phyloP scores from a whole-genome alignment of 129 eudicot genomes.

The Tagetes erecta region DNA sequence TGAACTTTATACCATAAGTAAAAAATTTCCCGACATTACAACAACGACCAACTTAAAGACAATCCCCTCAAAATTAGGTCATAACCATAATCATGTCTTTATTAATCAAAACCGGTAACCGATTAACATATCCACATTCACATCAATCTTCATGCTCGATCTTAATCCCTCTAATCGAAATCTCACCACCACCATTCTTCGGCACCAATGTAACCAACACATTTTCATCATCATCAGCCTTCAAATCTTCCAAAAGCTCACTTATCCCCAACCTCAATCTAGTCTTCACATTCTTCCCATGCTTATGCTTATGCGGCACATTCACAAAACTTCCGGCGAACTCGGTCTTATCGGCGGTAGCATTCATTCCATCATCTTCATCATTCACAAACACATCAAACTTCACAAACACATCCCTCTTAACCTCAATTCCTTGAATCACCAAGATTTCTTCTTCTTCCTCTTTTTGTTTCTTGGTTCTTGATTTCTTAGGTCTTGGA shows the following conservation, averaged over 20 bases:
- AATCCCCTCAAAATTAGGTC: too few relatives aligned
- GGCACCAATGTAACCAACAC: conserved; percentile 52
- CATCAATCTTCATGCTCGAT: conserved; percentile 34
- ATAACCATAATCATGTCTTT: not conserved
- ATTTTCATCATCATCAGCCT: conserved; percentile 45
- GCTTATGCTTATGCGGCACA: conserved; percentile 52
- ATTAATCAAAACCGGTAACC: not conserved
- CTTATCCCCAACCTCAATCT: conserved; percentile 42
- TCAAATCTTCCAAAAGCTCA: conserved; percentile 47
- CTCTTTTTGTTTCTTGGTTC: conserved; percentile 48
- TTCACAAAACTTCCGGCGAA: conserved; percentile 58
- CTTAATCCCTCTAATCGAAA: conserved; percentile 31
- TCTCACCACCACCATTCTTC: conserved; percentile 20
- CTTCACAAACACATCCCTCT: conserved; percentile 38
- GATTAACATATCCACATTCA: not conserved
- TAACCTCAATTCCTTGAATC: conserved; percentile 41
- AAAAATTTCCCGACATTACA: too few relatives aligned
- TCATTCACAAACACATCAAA: conserved; percentile 64
- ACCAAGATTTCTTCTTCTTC: conserved; percentile 49
- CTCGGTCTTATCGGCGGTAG: conserved; percentile 38
- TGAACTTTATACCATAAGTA: too few relatives aligned
- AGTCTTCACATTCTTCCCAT: conserved; percentile 37
- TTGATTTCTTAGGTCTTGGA: conserved; percentile 40
- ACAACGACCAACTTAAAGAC: too few relatives aligned
- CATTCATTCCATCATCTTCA: conserved; percentile 42